Conservation (phyloP, 1,139 yeast genomes). For the Pichia sp. region DNA sequence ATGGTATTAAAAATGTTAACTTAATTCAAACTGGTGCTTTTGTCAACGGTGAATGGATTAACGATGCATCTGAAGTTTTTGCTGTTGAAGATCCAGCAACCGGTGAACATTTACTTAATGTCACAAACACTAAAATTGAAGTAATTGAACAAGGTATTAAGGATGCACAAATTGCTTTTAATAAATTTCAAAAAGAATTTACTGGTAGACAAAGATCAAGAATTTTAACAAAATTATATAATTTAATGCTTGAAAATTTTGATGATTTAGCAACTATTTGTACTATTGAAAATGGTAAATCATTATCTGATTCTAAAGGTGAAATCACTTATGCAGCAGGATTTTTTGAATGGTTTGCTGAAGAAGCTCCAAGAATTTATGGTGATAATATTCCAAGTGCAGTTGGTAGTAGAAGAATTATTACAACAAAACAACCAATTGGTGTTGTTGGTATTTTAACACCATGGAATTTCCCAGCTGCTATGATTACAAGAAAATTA, state of each 20-base stretch:
- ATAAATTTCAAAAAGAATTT: slow-evolving; percentile 45
- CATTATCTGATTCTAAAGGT: slow-evolving; percentile 69
- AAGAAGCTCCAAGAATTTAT: slow-evolving; percentile 74
- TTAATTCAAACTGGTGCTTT: slow-evolving; percentile 27
- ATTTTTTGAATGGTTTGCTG: slow-evolving; percentile 88
- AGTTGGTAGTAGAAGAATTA: slow-evolving; percentile 50
- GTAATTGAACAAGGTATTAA: slow-evolving; percentile 59
- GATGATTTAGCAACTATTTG: slow-evolving; percentile 73
- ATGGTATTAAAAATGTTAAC: slow-evolving; percentile 25
- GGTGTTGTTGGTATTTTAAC: slow-evolving; percentile 92
- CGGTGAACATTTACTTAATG: slow-evolving; percentile 48
- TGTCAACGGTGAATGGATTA: slow-evolving; percentile 26
- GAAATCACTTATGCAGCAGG: slow-evolving; percentile 75
- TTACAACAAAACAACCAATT: slow-evolving; percentile 72
- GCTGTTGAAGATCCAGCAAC: slow-evolving; percentile 77
- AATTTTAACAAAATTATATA: slow-evolving; percentile 60
- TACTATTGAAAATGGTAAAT: slow-evolving; percentile 83
- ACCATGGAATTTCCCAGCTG: slow-evolving; percentile 96
- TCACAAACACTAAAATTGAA: slow-evolving; percentile 54
- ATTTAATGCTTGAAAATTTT: slow-evolving; percentile 57
- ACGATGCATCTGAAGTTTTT: slow-evolving; percentile 39
- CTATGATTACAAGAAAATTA: slow-evolving; percentile 89
- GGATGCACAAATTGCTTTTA: slow-evolving; percentile 57
- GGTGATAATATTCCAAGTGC: slow-evolving; percentile 72
- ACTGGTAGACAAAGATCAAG: slow-evolving; percentile 63